These are phyloP conservation scores for Cardamine chenopodiifolia DNA, from an alignment of 345 rosid genomes.

Conservation along the genomic window DNA sequence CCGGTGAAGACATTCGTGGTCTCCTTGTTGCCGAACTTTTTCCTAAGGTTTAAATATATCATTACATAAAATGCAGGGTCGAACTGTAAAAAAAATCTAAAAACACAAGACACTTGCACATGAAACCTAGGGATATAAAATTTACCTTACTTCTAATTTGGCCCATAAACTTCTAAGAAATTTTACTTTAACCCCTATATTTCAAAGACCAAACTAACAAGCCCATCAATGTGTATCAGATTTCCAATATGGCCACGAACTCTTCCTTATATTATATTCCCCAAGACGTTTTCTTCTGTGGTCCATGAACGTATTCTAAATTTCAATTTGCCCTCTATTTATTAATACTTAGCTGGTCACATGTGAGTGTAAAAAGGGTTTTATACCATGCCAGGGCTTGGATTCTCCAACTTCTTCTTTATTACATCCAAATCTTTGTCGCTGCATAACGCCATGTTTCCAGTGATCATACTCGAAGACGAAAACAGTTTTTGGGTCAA, in stretches of 20 bases:
- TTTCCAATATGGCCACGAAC: not conserved
- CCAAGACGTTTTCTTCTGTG: not conserved
- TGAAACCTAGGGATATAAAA: not conserved
- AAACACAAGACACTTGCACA: not conserved
- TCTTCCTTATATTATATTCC: not conserved
- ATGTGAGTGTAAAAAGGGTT: not conserved
- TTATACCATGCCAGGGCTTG: slow-evolving; percentile 55
- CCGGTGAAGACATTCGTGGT: slow-evolving; percentile 59
- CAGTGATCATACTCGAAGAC: slow-evolving; percentile 51
- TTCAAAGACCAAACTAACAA: not conserved
- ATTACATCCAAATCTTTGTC: slow-evolving; percentile 51
- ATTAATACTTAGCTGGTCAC: not conserved
- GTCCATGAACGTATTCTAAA: not conserved
- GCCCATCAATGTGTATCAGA: not conserved
- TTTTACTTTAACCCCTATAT: not conserved
- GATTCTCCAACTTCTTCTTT: slow-evolving; percentile 46
- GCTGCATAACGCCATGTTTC: slow-evolving; percentile 49
- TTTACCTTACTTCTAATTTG: not conserved
- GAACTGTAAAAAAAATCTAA: not conserved
- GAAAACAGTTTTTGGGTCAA: slow-evolving; percentile 81
- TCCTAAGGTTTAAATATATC: slow-evolving; percentile 37
- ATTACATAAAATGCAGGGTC: not conserved
- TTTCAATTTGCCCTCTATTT: not conserved
- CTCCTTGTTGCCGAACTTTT: slow-evolving; percentile 69
- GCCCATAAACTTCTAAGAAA: not conserved